Conservation (phyloP, 257 asterid species). For the Solanum rostratum region DNA sequence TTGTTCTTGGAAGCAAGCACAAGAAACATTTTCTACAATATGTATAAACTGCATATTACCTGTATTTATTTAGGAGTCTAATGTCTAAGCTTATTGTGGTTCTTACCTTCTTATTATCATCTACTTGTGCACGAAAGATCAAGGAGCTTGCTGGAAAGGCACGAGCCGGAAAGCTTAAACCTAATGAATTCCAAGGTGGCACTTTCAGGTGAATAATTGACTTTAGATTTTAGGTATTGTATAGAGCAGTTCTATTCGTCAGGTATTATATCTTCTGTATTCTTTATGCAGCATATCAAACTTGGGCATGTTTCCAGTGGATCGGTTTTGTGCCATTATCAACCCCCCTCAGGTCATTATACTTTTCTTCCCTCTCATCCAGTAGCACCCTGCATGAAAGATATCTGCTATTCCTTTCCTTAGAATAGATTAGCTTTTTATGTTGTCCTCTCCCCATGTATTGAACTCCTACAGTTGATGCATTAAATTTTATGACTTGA, state of each 20-base stretch:
- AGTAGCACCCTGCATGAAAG: background rate
- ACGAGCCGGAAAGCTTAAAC: constrained; percentile 82
- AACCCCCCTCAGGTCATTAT: constrained; percentile 93
- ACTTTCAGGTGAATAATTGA: constrained; percentile 69
- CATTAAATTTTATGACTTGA: background rate
- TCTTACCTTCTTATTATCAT: background rate
- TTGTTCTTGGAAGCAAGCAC: background rate
- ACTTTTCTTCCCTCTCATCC: constrained; percentile 6
- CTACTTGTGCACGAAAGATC: constrained; percentile 36
- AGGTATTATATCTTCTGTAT: constrained; percentile 6
- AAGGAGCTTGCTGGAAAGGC: constrained; percentile 98
- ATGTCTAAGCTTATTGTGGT: background rate
- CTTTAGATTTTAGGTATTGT: background rate
- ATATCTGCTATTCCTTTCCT: background rate
- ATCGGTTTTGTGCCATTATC: constrained; percentile 88
- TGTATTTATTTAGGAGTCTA: background rate
- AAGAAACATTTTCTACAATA: background rate
- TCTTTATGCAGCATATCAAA: constrained; percentile 77
- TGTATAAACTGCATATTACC: background rate
- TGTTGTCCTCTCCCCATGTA: background rate
- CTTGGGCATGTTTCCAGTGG: constrained; percentile 99
- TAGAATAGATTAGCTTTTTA: constrained; percentile 2
- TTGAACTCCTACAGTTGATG: background rate
- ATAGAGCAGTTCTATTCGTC: background rate
- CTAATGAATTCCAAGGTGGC: constrained; percentile 97